phyloP scores from a whole-genome alignment of 2,329 filamentous ascomycete species.

The Sporothrix humicola region DNA sequence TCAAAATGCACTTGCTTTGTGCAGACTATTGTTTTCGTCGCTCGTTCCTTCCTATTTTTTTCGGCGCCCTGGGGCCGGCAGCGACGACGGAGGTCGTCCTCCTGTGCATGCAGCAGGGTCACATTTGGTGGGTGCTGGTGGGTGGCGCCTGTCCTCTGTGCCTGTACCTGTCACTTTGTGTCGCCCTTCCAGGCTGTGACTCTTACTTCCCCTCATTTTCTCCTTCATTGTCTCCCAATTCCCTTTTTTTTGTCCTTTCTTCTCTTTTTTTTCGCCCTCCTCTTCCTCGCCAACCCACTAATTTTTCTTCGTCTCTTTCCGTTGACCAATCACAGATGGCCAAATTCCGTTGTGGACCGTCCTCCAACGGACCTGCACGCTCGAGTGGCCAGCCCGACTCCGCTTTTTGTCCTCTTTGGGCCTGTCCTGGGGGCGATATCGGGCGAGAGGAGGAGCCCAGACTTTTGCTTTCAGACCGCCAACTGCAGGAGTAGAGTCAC shows the following conservation, averaged over 20 bases:
- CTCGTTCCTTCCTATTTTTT: conserved; percentile 20
- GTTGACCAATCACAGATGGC: background rate
- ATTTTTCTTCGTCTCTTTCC: background rate
- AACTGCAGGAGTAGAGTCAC: background rate
- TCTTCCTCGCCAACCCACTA: background rate
- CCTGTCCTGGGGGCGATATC: conserved; percentile 27
- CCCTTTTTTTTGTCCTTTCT: background rate
- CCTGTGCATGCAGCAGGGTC: background rate
- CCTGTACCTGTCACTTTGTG: too few relatives aligned
- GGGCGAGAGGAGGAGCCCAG: background rate
- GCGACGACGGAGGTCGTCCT: conserved; percentile 11
- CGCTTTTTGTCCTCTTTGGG: background rate
- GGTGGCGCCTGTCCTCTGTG: too few relatives aligned
- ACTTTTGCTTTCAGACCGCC: too few relatives aligned
- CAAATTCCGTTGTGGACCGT: background rate
- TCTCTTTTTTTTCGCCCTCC: background rate
- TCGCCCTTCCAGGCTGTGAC: background rate
- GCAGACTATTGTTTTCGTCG: conserved; percentile 17
- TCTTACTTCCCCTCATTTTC: background rate
- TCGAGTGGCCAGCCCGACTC: conserved; percentile 23
- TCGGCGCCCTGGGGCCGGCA: background rate
- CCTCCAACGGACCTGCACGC: background rate
- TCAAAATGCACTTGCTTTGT: background rate
- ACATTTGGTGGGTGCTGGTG: too few relatives aligned
- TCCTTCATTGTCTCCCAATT: background rate